Evolutionary conservation across 192 early-diverging fungal species (phyloP), one percentile per base, ranked within the genome.

Genomic region (Coemansia sp.): DNA sequence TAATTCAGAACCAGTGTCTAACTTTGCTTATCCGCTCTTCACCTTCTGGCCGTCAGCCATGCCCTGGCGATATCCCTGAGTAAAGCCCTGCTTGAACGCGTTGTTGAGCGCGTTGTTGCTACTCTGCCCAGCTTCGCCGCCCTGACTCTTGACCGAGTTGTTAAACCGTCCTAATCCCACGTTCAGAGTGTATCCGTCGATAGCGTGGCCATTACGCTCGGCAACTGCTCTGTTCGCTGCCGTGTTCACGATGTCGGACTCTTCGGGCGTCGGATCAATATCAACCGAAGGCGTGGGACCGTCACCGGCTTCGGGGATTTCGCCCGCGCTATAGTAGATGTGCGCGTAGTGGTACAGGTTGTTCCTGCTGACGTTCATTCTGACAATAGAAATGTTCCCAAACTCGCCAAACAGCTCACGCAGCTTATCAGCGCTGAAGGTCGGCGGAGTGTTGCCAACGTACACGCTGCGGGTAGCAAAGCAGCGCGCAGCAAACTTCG

Each of bases 51-150:
- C 52, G 7, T 70, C 56, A 6, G 25, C 22, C 2, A 63, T 10
- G 15, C 55, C 73, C 40, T 64, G 55, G 59, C 55, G 46, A 43
- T 70, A 68, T 32, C 72, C 72, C 17, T 53, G 50, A 15, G 46
- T n/a, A 35, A 57, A 75, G 11, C 72, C 72, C 11, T 50, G 28
- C 41, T 64, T 64, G 28, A 60, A 75, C 6, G n/a, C n/a, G n/a
- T n/a, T n/a, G n/a, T n/a, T n/a, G n/a, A n/a, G n/a, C n/a, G n/a
- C n/a, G n/a, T n/a, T n/a, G n/a, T n/a, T n/a, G n/a, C n/a, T n/a
- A n/a, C n/a, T n/a, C n/a, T n/a, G n/a, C n/a, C n/a, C n/a, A n/a
- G n/a, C n/a, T n/a, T n/a, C n/a, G n/a, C n/a, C n/a, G n/a, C n/a
- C n/a, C n/a, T n/a, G n/a, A n/a, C n/a, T n/a, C n/a, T n/a, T n/a